Conservation (phyloP, 345 rosid genomes). For the Salix purpurea region DNA sequence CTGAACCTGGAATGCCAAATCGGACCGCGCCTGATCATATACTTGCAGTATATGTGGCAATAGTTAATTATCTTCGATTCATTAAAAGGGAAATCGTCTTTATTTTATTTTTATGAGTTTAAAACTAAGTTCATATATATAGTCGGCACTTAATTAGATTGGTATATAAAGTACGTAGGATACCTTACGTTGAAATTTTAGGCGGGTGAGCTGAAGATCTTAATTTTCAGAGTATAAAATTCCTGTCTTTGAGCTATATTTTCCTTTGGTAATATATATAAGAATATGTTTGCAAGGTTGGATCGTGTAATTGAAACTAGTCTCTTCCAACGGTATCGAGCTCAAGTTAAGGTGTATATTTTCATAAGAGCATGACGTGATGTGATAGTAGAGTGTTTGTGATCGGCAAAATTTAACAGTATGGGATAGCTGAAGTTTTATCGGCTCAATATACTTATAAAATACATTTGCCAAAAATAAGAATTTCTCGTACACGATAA, state of each 20-base stretch:
- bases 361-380: too few species aligned
- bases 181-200: conserved; percentile 18
- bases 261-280: not conserved
- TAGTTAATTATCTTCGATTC: not conserved
- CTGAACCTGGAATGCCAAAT: not conserved
- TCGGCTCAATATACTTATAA: too few species aligned
- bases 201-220: conserved; percentile 1
- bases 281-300: conserved; percentile 16
- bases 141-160: conserved; percentile 18
- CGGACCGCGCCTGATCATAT: not conserved
- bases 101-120: conserved; percentile 7
- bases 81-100: conserved; percentile 1
- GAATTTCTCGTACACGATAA: too few species aligned
- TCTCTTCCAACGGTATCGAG: too few species aligned
- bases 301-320: conserved; percentile 13
- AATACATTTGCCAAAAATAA: too few species aligned
- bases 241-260: conserved; percentile 20
- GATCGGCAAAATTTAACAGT: fast-evolving
- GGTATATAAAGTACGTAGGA: conserved; percentile 31
- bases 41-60: not conserved
- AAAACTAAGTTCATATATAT: conserved; percentile 12
- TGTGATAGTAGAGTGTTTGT: too few species aligned
- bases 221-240: conserved; percentile 12
- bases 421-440: too few species aligned
- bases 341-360: too few species aligned